These are phyloP conservation scores for Thielaviopsis populi DNA, from an alignment of 2,329 filamentous ascomycete species.

Conservation along the genomic window DNA sequence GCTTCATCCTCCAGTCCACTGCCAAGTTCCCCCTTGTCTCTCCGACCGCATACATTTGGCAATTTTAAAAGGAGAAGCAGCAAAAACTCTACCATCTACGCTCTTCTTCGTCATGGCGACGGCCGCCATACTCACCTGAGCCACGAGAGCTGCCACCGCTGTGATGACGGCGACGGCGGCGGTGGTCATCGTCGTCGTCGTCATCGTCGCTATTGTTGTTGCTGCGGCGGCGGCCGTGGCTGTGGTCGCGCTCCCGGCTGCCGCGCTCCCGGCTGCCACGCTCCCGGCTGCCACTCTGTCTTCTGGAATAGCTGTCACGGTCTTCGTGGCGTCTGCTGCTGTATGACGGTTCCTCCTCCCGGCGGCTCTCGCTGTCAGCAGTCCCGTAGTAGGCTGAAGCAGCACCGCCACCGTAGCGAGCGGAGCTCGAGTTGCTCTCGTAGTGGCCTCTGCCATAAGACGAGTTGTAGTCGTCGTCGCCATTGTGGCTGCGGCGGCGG, in stretches of 20 bases:
- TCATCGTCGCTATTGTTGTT: constrained; percentile 16
- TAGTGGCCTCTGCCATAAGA: constrained; percentile 5
- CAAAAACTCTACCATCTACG: constrained; percentile 16
- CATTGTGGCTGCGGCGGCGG: constrained; percentile 3
- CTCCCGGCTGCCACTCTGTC: constrained; percentile 16
- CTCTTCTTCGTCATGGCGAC: constrained; percentile 14
- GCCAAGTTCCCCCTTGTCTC: neutral
- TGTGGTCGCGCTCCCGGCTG: constrained; percentile 20
- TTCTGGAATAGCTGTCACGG: constrained; percentile 10
- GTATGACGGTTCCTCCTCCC: constrained; percentile 8
- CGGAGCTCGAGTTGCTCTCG: constrained; percentile 20
- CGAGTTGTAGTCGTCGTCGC: constrained; percentile 6
- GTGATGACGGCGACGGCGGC: constrained; percentile 16
- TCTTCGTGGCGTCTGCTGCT: constrained; percentile 24
- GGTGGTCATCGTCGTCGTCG: constrained; percentile 8
- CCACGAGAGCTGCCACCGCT: constrained; percentile 18
- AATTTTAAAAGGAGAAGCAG: constrained; percentile 6
- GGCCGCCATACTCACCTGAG: constrained; percentile 7
- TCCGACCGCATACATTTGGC: neutral
- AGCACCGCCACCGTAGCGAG: constrained; percentile 29
- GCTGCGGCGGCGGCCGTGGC: constrained; percentile 19
- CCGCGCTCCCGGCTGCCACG: constrained; percentile 19
- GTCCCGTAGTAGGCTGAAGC: constrained; percentile 37
- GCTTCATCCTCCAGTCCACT: neutral
- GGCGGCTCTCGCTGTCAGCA: constrained; percentile 29